Base-by-base conservation (phyloP, 2,329 filamentous ascomycete species). In the Raffaelea ambrosiae region DNA sequence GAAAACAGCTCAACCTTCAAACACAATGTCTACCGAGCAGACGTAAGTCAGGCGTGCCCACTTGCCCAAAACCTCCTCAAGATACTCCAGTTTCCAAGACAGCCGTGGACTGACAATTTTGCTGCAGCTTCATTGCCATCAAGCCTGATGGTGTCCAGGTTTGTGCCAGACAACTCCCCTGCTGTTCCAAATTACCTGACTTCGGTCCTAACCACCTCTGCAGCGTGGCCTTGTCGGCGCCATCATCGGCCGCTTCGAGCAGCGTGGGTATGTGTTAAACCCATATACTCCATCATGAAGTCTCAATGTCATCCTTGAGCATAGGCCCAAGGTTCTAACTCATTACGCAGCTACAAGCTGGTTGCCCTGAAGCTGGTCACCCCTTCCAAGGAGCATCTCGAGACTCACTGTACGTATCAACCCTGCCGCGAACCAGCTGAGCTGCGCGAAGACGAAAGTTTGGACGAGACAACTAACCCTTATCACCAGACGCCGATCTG, bases 131-230 rank as follows among this genome's bases (percentile, higher is more conserved):
- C 87, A 97, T 97, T 81, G 93, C 93, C 69, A 88, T 98, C 83
- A 98, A 98, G 89, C 93, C 91, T 63, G 93, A 97, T 76, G 93
- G 93, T 72, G 93, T 97, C 76, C 93, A 96, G 84, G 89, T 95
- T 84, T 60, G 74, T 52, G 19, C 7, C 18, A 9, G 4, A 19
- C 31, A 10, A 5, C 39, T 13, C 31, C 14, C 19, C 18, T 31
- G 18, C 1, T 41, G n/a, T 43, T 16, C 21, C 22, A 19, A 14
- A n/a, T 16, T 21, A 11, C 38, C 18, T 5, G 38, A n/a, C n/a
- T n/a, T 18, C 19, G 10, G 22, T 20, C 35, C 47, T 44, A 22
- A 44, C 45, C 16, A 18, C 43, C 10, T 26, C 18, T 52, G 23
- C 66, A 96, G 90, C 91, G 93, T 76, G 93, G 93, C 76, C 88